phyloP scores from a whole-genome alignment of 768 basidiomycete genomes.

The Exidia glandulosa region DNA sequence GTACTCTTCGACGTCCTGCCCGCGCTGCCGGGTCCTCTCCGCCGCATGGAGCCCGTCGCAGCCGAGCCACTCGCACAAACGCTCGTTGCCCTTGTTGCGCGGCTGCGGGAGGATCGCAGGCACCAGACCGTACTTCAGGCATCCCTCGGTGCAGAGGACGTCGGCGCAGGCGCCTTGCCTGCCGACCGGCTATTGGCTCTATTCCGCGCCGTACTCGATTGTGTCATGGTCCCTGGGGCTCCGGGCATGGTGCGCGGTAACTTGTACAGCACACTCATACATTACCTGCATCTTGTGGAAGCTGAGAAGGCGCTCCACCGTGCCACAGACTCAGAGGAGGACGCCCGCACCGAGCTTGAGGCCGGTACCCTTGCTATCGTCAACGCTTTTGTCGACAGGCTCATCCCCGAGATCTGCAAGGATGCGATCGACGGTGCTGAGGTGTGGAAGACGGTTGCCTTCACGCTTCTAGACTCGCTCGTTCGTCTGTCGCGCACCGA shows the following conservation, averaged over 20 bases:
- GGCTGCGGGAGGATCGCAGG: constrained; percentile 73
- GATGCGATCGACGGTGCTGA: constrained; percentile 93
- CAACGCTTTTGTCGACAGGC: constrained; percentile 56
- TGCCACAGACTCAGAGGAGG: neutral
- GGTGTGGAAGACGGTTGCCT: constrained; percentile 95
- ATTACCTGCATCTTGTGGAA: constrained; percentile 71
- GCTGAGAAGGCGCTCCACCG: constrained; percentile 5
- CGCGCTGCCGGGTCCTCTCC: constrained; percentile 61
- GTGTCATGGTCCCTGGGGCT: constrained; percentile 62
- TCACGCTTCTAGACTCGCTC: constrained; percentile 77
- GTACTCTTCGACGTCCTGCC: constrained; percentile 86
- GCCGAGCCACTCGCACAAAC: constrained; percentile 78
- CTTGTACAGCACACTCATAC: constrained; percentile 83
- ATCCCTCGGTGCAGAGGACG: constrained; percentile 36
- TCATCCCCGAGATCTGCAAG: constrained; percentile 64
- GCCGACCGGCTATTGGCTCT: constrained; percentile 69
- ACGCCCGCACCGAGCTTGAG: constrained; percentile 34
- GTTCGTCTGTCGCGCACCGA: constrained; percentile 60
- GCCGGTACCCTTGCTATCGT: constrained; percentile 54
- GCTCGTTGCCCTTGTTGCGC: constrained; percentile 72
- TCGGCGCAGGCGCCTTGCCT: constrained; percentile 54
- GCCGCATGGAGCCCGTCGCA: constrained; percentile 47
- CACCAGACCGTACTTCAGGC: constrained; percentile 60
- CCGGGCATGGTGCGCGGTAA: constrained; percentile 87
- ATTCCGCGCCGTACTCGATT: constrained; percentile 62